Evolutionary conservation across 1,284 basidiomycete species (phyloP), one percentile per base, ranked within the genome.

Genomic region (Sanghuangporus baumii): DNA sequence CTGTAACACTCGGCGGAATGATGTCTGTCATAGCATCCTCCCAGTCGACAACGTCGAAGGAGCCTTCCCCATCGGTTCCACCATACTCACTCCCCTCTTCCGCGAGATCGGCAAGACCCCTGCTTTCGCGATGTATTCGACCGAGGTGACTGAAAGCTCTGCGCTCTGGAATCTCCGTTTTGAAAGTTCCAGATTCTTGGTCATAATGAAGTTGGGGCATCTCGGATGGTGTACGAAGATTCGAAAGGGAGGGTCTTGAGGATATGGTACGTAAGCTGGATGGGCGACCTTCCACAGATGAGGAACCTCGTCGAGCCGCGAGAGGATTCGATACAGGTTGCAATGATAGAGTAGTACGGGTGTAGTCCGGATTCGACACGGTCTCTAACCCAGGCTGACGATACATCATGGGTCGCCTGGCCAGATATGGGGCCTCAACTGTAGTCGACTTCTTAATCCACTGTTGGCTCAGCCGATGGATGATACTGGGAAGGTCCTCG

Each of bases 401-500:
- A 55, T 73, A 71, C 50, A 71, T 68, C 0, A 75, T 66, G 9
- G 75, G 73, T 31, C 76, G 75, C 70, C 84, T 87, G 34, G 78
- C 74, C 50, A 89, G 76, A 73, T 91, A 92, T 0, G 90, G 90
- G 2, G 88, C 84, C 70, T 93, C 89, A 0, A 93, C 89, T 70
- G 89, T 93, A 34, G 91, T 87, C 38, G 71, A 69, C 59, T 66
- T 70, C 69, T 89, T 91, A 58, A 93, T 84, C 96, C 96, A 99
- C 70, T 91, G 89, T 73, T 99, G 96, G 73, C 91, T 94, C 47
- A 99, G 84, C 36, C 93, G 83, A 74, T 99, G 97, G 55, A 99
- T 99, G 69, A 99, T 98, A 1, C 93, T 90, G 0, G 97, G 97
- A 9, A 99, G 76, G 74, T 99, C 97, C 72, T 98, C 95, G 65